phyloP scores from a whole-genome alignment of 2,329 filamentous ascomycete genomes.

The Paraconiothyrium brasiliense region DNA sequence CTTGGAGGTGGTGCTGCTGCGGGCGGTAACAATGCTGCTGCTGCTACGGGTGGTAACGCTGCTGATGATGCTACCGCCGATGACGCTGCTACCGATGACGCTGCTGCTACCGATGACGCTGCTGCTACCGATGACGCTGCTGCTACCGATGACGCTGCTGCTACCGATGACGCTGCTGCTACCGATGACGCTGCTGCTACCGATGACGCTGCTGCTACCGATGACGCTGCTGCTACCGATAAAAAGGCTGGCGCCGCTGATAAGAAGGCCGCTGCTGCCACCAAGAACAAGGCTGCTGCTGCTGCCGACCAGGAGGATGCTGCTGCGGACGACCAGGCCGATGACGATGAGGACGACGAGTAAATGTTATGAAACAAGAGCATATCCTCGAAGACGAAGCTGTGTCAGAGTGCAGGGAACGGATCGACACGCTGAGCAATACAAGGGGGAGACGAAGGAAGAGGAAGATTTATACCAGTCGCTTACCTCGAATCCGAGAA shows the following conservation, averaged over 20 bases:
- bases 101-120: neutral
- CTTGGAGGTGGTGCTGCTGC: neutral
- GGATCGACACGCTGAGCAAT: too few species aligned
- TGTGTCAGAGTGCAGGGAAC: too few species aligned
- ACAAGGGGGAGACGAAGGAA: neutral
- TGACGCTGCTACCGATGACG: neutral
- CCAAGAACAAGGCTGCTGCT: neutral
- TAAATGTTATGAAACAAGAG: neutral
- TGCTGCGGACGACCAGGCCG: neutral
- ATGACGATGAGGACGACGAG: neutral
- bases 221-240: neutral
- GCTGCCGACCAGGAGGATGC: neutral
- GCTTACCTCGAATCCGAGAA: neutral
- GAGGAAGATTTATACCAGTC: neutral
- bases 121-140: neutral
- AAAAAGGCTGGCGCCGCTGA: neutral
- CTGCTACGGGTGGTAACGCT: neutral
- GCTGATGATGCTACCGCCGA: neutral
- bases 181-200: neutral
- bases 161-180: neutral
- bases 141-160: neutral
- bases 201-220: neutral
- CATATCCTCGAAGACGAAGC: too few species aligned
- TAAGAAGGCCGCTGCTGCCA: neutral
- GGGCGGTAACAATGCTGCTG: neutral